phyloP scores from a whole-genome alignment of 768 basidiomycete genomes.

The Phlebiopsis gigantea region DNA sequence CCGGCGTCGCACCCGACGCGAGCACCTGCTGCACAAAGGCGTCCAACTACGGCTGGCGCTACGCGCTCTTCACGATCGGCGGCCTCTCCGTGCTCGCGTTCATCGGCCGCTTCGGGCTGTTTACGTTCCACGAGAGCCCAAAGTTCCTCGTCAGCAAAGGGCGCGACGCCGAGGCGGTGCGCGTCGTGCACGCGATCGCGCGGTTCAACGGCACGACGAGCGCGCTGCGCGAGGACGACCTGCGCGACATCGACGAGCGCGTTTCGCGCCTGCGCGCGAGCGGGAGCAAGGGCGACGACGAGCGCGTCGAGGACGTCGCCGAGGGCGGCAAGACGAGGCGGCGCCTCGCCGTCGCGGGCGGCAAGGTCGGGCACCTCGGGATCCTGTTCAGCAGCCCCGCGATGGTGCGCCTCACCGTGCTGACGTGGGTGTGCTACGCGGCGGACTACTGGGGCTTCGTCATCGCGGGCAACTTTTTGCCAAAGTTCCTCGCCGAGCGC shows the following conservation, averaged over 20 bases:
- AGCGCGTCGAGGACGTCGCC: background rate
- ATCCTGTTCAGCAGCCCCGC: background rate
- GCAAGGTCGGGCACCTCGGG: background rate
- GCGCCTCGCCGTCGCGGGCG: background rate
- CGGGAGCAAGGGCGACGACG: background rate
- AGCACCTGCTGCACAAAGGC: constrained; percentile 6
- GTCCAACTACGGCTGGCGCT: constrained; percentile 9
- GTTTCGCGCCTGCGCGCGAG: background rate
- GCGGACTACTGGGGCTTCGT: constrained; percentile 13
- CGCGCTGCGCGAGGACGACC: background rate
- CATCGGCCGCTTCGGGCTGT: constrained; percentile 48
- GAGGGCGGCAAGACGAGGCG: background rate
- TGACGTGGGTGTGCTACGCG: constrained; percentile 12
- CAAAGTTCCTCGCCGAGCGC: constrained; percentile 12
- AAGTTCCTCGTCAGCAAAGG: constrained; percentile 57
- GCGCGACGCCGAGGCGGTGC: constrained; percentile 49
- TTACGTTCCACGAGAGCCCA: constrained; percentile 56
- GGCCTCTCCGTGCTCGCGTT: constrained; percentile 26
- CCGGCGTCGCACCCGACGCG: background rate
- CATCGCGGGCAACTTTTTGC: constrained; percentile 12
- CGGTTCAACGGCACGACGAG: background rate
- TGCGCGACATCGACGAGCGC: constrained; percentile 1
- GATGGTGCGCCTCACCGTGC: constrained; percentile 7
- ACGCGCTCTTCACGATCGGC: constrained; percentile 7
- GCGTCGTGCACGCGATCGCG: constrained; percentile 1